Base-by-base conservation (phyloP, 805 yeast species). In the Yamadazyma laniorum region DNA sequence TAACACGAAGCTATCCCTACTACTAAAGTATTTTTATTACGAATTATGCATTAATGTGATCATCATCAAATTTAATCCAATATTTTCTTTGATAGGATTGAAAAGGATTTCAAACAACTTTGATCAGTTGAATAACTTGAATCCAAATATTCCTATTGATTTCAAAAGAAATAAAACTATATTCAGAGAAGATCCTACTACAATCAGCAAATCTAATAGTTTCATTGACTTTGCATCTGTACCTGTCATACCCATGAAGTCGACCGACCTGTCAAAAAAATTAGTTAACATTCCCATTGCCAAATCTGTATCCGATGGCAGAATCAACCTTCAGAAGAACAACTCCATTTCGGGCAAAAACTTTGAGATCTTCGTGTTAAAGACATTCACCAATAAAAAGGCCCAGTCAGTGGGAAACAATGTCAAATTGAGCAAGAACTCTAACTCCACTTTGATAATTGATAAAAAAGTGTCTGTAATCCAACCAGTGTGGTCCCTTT, bases 401-500 rank as follows among this genome's bases (percentile, higher is more conserved):
- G 23, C 18, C 13, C 30, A 17, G 14, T 8, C 36, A 2, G 30
- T 6, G 14, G 17, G 22, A 11, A 34, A 22, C 29, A 29, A 29
- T 7, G 22, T 39, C 8, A 45, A 38, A 22, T 18, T 42, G 12
- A 43, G 38, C 19, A 43, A 40, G 25, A 40, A 37, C 34, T 38
- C 42, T 6, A 44, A 42, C 30, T 43, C 47, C 1, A 44, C 47
- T 2, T 29, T 43, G 9, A 43, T 46, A 6, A 33, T 43, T 26
- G 44, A 46, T 25, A 42, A 38, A 28, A 43, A 37, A 19, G 18
- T 39, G 11, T 40, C 47, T n/a, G 35, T 43, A 11, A 18, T 44
- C 3, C 74, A 68, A 45, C 73, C 74, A 8, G 55, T 68, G 29
- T 68, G 74, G 74, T 59, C 69, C 1, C 50, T 67, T 40, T 42